Evolutionary conservation across 305 asterid genomes (phyloP).

Genomic region (Fraxinus xanthoxyloides): DNA sequence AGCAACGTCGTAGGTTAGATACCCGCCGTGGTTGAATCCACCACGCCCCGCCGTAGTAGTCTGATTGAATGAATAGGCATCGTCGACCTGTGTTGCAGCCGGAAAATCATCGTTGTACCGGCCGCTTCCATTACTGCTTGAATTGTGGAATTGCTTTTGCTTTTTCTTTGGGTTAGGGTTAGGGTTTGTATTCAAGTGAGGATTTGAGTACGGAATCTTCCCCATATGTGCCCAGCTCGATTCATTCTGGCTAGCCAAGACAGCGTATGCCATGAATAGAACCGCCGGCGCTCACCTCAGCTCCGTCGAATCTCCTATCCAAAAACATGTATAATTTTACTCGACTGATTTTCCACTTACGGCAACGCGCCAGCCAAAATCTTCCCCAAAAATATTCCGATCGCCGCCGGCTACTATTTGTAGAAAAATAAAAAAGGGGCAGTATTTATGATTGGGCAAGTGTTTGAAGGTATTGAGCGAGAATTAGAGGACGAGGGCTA

Average conservation of each 20-base stretch:
- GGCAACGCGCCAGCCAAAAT: slow-evolving; percentile 24
- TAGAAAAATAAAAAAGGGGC: background rate
- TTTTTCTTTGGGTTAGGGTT: slow-evolving; percentile 69
- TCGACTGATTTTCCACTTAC: background rate
- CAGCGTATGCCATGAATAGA: slow-evolving; percentile 84
- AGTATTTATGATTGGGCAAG: slow-evolving; percentile 27
- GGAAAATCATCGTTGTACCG: slow-evolving; percentile 48
- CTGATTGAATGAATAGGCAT: slow-evolving; percentile 87
- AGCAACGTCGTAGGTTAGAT: slow-evolving; percentile 44
- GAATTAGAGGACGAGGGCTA: slow-evolving; percentile 40
- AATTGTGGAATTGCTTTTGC: slow-evolving; percentile 65
- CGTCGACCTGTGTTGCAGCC: slow-evolving; percentile 73
- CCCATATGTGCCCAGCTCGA: slow-evolving; percentile 94
- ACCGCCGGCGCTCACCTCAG: slow-evolving; percentile 43
- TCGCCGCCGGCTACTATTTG: slow-evolving; percentile 20
- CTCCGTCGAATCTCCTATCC: slow-evolving; percentile 44
- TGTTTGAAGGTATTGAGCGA: slow-evolving; percentile 77
- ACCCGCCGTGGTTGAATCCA: slow-evolving; percentile 52
- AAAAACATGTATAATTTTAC: slow-evolving; percentile 43
- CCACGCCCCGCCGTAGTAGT: slow-evolving; percentile 38
- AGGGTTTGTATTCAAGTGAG: slow-evolving; percentile 57
- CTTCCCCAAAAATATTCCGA: background rate
- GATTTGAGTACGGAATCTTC: slow-evolving; percentile 56
- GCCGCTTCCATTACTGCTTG: slow-evolving; percentile 39
- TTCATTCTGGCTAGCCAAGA: slow-evolving; percentile 83